Evolutionary conservation across 1,139 yeast species (phyloP), one percentile per base, ranked within the genome.

Genomic region (Debaryomyces nepalensis): DNA sequence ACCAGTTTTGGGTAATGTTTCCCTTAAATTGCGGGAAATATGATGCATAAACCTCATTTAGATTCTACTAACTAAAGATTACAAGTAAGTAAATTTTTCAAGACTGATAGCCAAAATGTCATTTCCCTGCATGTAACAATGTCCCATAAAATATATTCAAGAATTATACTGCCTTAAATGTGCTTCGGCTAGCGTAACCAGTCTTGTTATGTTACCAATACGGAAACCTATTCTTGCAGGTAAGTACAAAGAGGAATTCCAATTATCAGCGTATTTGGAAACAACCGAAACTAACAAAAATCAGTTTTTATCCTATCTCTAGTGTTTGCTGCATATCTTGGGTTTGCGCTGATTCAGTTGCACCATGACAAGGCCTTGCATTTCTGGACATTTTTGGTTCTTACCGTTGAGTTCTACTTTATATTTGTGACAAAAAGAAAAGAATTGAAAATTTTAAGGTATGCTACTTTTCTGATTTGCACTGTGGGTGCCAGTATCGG

Each of bases 351-450:
- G 67, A 50, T 77, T 21, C 65, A 64, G 19, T 51, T 80, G 27
- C 49, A 51, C n/a, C 70, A 79, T 55, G 87, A 82, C 59, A 82
- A 82, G 58, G 49, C 68, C 5, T 55, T 79, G 18, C 87, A 82
- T 51, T 75, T 75, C 42, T 39, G 57, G 14, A 71, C 79, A 19
- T 82, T 82, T 54, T 64, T 73, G 44, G 45, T 77, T 4, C 61
- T 82, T 10, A 77, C 85, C 1, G 54, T 66, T 20, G 77, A 77
- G 42, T 78, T 82, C 54, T 82, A 79, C 66, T 79, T 80, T 67
- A 57, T 80, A 6, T 63, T 81, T 41, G 81, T 80, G 34, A 58
- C 70, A 22, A 52, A 50, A n/a, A 57, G 55, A 33, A 61, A 59
- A 42, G 61, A 66, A 6, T 59, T 73, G 46, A 66, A 72, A 44